Evolutionary conservation across 257 asterid species (phyloP).

Genomic region (Gentiana straminea): DNA sequence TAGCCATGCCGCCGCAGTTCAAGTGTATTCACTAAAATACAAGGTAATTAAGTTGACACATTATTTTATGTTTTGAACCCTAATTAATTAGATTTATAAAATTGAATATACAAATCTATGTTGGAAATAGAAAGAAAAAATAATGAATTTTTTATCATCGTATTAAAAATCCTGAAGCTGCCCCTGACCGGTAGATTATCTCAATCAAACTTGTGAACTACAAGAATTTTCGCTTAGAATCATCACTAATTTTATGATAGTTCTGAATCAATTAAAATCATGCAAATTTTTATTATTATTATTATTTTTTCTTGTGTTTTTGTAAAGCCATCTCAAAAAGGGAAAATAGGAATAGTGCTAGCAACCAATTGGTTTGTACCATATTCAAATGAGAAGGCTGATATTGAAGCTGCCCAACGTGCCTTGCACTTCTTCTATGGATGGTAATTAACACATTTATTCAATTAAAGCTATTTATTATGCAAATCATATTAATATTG

Average conservation of each 20-base stretch:
- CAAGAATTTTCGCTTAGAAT: too few relatives aligned
- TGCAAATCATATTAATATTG: too few relatives aligned
- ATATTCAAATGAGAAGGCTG: conserved; percentile 16
- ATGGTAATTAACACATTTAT: conserved; percentile 27
- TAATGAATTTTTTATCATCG: neutral
- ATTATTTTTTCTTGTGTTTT: neutral
- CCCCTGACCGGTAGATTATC: too few relatives aligned
- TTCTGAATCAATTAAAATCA: neutral
- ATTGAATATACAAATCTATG: neutral
- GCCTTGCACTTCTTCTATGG: conserved; percentile 53
- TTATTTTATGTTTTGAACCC: neutral
- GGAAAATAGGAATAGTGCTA: conserved; percentile 39
- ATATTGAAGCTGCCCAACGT: conserved; percentile 35
- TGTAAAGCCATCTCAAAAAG: conserved; percentile 39
- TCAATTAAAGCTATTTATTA: too few relatives aligned
- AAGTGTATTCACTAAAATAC: conserved; percentile 32
- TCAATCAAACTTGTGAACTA: too few relatives aligned
- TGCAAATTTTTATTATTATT: neutral
- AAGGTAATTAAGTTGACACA: conserved; percentile 16
- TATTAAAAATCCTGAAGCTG: too few relatives aligned
- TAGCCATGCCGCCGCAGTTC: conserved; percentile 33
- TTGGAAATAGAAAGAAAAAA: too few relatives aligned
- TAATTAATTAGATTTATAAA: neutral
- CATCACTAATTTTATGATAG: neutral
- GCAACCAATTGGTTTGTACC: conserved; percentile 31